Conservation (phyloP, 257 asterid genomes). For the Solanum lycopersicoides region DNA sequence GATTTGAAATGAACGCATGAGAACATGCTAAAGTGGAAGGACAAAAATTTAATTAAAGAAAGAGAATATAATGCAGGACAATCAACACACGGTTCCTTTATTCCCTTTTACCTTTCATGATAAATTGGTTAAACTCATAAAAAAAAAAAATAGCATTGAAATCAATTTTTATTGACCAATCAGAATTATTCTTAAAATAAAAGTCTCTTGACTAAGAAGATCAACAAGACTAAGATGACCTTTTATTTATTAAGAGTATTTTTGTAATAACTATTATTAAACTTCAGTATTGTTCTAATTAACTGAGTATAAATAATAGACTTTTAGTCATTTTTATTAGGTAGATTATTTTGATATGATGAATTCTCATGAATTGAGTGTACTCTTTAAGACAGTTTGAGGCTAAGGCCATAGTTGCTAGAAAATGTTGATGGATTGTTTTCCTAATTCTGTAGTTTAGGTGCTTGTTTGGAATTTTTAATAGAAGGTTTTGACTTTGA, state of each 20-base stretch:
- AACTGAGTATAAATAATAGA: neutral
- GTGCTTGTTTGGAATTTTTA: too few relatives aligned
- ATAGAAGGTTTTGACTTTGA: too few relatives aligned
- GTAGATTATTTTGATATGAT: neutral
- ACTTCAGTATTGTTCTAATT: neutral
- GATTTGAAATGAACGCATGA: neutral
- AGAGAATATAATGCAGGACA: neutral
- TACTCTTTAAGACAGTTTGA: neutral
- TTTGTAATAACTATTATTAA: neutral
- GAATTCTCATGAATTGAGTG: neutral
- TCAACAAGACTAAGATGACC: neutral
- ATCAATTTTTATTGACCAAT: too few relatives aligned
- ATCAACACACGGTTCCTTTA: too few relatives aligned
- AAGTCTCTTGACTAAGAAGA: neutral
- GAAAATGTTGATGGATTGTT: too few relatives aligned
- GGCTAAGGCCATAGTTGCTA: neutral
- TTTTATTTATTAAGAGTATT: neutral
- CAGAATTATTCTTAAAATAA: neutral
- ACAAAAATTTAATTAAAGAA: too few relatives aligned
- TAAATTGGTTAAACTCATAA: too few relatives aligned
- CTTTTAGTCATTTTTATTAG: neutral
- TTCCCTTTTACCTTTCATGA: too few relatives aligned
- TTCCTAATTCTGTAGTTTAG: too few relatives aligned
- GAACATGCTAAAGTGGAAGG: too few relatives aligned
- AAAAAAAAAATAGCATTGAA: too few relatives aligned